Conservation (phyloP, 805 yeast species). For the Cyberlindnera mississippiensis region DNA sequence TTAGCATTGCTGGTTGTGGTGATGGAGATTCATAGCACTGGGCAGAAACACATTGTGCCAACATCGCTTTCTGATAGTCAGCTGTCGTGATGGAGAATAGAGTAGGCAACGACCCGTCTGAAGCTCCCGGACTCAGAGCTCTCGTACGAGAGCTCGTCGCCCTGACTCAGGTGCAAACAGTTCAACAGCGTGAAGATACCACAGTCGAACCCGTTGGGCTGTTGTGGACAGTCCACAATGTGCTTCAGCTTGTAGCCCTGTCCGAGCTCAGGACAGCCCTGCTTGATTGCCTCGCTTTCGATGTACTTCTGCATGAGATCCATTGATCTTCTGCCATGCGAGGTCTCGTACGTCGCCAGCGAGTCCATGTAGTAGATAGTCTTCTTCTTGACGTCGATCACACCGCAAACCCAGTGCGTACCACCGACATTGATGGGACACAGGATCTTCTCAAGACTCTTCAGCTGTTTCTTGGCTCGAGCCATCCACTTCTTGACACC, state of each 20-base stretch:
- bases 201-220: constrained; percentile 88
- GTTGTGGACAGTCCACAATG: constrained; percentile 64
- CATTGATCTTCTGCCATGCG: constrained; percentile 36
- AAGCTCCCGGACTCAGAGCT: constrained; percentile 68
- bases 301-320: constrained; percentile 56
- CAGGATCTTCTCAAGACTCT: constrained; percentile 59
- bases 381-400: constrained; percentile 57
- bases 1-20: too few species aligned
- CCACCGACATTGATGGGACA: constrained; percentile 82
- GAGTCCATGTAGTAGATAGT: constrained; percentile 78
- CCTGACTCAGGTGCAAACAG: constrained; percentile 56
- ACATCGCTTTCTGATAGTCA: too few species aligned
- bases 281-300: constrained; percentile 58
- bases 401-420: constrained; percentile 91
- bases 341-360: constrained; percentile 41
- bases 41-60: too few species aligned
- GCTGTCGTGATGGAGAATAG: constrained; percentile 12
- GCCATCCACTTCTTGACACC: constrained; percentile 87
- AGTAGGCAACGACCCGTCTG: constrained; percentile 43
- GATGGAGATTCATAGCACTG: too few species aligned
- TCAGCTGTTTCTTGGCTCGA: constrained; percentile 63
- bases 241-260: constrained; percentile 31
- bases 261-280: constrained; percentile 31
- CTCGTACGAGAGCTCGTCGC: constrained; percentile 46
- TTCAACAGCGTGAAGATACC: constrained; percentile 90